A percentile compares a stretch with the other conserved stretches of the same genome.
These are phyloP conservation scores for Rubroboletus satanas DNA, from an alignment of 768 basidiomycete genomes.

Conservation along the genomic window DNA sequence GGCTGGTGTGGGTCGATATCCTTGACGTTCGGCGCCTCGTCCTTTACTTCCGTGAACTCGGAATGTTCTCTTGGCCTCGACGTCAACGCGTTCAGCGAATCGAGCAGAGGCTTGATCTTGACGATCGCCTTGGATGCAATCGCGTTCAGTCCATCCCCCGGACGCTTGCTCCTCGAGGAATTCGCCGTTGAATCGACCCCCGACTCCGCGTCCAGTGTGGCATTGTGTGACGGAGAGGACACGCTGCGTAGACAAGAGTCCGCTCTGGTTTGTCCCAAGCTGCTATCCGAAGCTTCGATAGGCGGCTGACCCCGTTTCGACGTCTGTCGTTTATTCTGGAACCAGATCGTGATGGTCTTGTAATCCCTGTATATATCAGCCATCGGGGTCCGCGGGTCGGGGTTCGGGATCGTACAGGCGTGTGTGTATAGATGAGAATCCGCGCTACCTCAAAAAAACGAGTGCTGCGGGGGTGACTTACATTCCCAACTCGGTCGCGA, in stretches of 20 bases:
- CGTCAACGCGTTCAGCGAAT: conserved; percentile 14
- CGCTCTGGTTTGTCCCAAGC: neutral
- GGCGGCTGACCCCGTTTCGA: conserved; percentile 28
- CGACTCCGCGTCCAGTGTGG: conserved; percentile 17
- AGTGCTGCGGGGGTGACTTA: conserved; percentile 7
- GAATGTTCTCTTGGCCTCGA: conserved; percentile 3
- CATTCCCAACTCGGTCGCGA: conserved; percentile 29
- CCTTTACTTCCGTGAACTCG: neutral
- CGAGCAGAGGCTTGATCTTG: conserved; percentile 25
- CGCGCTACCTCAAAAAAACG: neutral
- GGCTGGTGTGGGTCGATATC: neutral
- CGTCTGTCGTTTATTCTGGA: conserved; percentile 75
- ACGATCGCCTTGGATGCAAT: conserved; percentile 14
- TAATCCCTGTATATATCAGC: conserved; percentile 32
- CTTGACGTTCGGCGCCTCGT: neutral
- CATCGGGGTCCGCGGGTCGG: neutral
- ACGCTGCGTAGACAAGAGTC: conserved; percentile 27
- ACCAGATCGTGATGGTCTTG: conserved; percentile 66
- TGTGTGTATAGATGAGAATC: neutral
- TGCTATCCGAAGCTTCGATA: neutral
- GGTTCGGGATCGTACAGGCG: neutral
- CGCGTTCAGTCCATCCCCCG: neutral
- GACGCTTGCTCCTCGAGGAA: neutral
- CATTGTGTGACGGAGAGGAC: conserved; percentile 29
- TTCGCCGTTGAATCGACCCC: neutral